Conservation (phyloP, 495 filamentous ascomycete genomes). For the Pyrenopolyporus hunteri region DNA sequence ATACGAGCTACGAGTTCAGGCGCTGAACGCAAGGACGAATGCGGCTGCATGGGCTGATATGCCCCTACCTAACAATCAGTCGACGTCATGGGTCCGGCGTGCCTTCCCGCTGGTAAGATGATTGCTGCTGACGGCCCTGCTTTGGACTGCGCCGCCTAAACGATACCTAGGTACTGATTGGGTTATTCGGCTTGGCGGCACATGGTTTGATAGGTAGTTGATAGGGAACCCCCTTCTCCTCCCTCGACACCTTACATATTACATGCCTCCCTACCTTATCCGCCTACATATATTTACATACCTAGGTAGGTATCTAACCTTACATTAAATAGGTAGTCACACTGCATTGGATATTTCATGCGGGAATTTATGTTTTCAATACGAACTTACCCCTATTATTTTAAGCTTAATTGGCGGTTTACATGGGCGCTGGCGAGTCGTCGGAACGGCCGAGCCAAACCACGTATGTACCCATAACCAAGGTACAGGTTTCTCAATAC, state of each 20-base stretch:
- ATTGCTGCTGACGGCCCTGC: constrained; percentile 1
- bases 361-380: constrained; percentile 3
- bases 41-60: constrained; percentile 34
- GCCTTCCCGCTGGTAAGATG: constrained; percentile 20
- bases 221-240: too few relatives aligned
- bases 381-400: constrained; percentile 31
- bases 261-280: too few relatives aligned
- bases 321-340: constrained; percentile 9
- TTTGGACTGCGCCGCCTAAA: background rate
- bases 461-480: background rate
- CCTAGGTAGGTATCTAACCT: constrained; percentile 17
- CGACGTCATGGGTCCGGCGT: constrained; percentile 34
- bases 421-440: background rate
- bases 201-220: too few relatives aligned
- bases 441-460: background rate
- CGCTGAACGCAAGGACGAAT: constrained; percentile 1
- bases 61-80: constrained; percentile 1
- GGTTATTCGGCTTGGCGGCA: background rate
- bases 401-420: constrained; percentile 1
- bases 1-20: constrained; percentile 5
- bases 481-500: too few relatives aligned
- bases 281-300: too few relatives aligned
- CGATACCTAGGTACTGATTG: constrained; percentile 14
- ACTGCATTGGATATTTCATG: constrained; percentile 25
- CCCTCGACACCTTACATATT: constrained; percentile 4